These are phyloP conservation scores for Terana coerulea DNA, from an alignment of 768 basidiomycete genomes.

Conservation along the genomic window DNA sequence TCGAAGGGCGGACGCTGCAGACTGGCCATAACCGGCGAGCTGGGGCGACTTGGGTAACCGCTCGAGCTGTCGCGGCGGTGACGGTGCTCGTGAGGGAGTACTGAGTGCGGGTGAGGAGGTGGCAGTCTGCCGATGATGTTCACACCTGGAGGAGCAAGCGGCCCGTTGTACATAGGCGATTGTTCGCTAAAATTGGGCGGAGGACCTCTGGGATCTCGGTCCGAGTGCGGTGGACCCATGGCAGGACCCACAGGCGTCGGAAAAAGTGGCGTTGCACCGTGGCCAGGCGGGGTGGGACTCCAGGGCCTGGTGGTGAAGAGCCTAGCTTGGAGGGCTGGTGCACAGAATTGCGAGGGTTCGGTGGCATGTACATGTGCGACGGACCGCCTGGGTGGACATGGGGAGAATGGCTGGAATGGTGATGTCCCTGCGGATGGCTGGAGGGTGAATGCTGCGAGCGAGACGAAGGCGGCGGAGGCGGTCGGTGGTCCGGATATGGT, in stretches of 20 bases:
- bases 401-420: constrained; percentile 17
- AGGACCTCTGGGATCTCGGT: constrained; percentile 12
- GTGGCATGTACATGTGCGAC: constrained; percentile 22
- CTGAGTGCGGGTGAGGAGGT: constrained; percentile 8
- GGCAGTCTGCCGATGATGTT: constrained; percentile 11
- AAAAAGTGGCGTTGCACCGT: constrained; percentile 21
- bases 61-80: constrained; percentile 15
- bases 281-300: constrained; percentile 7
- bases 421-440: constrained; percentile 11
- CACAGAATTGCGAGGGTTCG: constrained; percentile 5
- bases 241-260: constrained; percentile 23
- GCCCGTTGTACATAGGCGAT: constrained; percentile 27
- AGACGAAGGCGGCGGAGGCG: neutral
- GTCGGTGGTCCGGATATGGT: constrained; percentile 11
- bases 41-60: constrained; percentile 3
- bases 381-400: constrained; percentile 20
- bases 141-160: constrained; percentile 10
- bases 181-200: constrained; percentile 21
- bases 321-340: constrained; percentile 9
- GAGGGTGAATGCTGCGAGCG: constrained; percentile 17
- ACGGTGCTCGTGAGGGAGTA: constrained; percentile 7
- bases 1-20: constrained; percentile 24
- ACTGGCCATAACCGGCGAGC: constrained; percentile 30
- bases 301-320: constrained; percentile 5
- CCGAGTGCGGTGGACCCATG: constrained; percentile 10